phyloP scores from a whole-genome alignment of 2,329 filamentous ascomycete genomes.

The Arthrobotrys iridis region DNA sequence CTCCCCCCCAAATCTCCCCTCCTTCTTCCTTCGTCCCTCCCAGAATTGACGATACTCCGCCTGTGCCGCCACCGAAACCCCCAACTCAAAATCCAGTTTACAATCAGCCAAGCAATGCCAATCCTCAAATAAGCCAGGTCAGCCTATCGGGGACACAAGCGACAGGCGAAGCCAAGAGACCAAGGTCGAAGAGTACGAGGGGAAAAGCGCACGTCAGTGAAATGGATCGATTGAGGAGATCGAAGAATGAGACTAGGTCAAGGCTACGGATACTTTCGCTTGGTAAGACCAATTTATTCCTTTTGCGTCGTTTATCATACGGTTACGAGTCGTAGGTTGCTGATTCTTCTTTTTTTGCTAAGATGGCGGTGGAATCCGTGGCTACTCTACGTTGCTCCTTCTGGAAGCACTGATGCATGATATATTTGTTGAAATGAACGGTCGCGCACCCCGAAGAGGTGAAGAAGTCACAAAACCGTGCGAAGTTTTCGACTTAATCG shows the following conservation, averaged over 20 bases:
- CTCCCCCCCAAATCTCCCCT: background rate
- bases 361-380: constrained; percentile 95
- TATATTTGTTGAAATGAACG: constrained; percentile 85
- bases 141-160: constrained; percentile 11
- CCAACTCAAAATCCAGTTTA: constrained; percentile 27
- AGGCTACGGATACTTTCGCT: constrained; percentile 41
- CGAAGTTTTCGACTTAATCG: constrained; percentile 98
- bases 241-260: constrained; percentile 33
- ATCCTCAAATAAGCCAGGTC: constrained; percentile 19
- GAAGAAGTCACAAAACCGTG: constrained; percentile 95
- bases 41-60: constrained; percentile 17
- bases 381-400: constrained; percentile 98
- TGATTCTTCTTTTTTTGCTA: background rate
- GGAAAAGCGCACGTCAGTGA: constrained; percentile 35
- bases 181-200: constrained; percentile 26
- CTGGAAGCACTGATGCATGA: constrained; percentile 98
- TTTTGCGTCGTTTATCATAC: background rate
- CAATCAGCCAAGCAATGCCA: background rate
- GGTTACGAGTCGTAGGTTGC: background rate
- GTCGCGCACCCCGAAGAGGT: constrained; percentile 80
- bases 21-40: constrained; percentile 14
- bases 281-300: constrained; percentile 1
- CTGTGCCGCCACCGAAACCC: constrained; percentile 33
- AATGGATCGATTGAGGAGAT: constrained; percentile 40
- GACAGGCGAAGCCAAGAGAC: constrained; percentile 11